Evolutionary conservation across 495 filamentous ascomycete species (phyloP), one percentile per base, ranked within the genome.

Genomic region (Aspergillus coremiiformis): DNA sequence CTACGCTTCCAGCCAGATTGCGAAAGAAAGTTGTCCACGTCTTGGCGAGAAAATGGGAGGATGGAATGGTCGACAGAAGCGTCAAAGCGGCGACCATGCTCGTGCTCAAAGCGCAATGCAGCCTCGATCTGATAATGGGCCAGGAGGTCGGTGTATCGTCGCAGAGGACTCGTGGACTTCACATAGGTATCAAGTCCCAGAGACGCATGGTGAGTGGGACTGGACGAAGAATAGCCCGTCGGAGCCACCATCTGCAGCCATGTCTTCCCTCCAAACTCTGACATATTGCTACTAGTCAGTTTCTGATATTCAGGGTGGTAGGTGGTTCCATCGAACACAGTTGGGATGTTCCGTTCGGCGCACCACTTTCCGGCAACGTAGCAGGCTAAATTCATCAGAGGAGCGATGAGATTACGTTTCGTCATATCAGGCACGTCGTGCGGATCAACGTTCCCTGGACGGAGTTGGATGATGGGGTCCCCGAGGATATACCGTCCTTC

Each of bases 71-170:
- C 58, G n/a, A 59, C 45, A 27, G 56, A 64, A 21, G 71, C 77
- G 32, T 79, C 61, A 30, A 88, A 75, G 20, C 67, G 74, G 4
- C 68, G 58, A 11, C 81, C 80, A 6, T 73, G 72, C 27, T 71
- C 66, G 17, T 75, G 68, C 69, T 93, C 90, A 62, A 86, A 79
- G 7, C 83, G 76, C 33, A 97, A 63, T 0, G 85, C 85, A 0
- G 89, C 83, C 66, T 94, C 84, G 55, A 98, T 90, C 59, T 97
- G 92, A 78, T 89, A 96, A 65, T 96, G 90, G 0, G 80, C 74
- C n/a, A 96, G 70, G 54, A 97, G 66, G 65, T 98, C 93, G 14
- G 70, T 68, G 67, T 84, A 96, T 24, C 93, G 79, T 15, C 93
- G 87, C 7, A 98, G 74, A 2, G 93, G 93, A 55, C 84, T 90